Base-by-base conservation (phyloP, 495 filamentous ascomycete species). In the Hypoxylon intermedium region DNA sequence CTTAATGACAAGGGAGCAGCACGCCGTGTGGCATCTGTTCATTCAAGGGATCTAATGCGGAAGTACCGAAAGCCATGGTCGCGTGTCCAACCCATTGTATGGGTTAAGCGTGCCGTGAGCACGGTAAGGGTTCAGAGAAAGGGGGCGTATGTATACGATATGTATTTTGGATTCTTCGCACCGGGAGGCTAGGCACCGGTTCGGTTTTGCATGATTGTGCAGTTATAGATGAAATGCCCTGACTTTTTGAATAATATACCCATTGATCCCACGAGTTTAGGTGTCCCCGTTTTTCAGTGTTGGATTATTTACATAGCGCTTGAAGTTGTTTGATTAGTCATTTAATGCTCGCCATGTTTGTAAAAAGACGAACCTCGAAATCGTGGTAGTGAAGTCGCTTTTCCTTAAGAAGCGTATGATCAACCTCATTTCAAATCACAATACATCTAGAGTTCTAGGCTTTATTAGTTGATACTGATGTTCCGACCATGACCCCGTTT, bases 231-330 rank as follows among this genome's bases (percentile, higher is more conserved):
- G 63, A 65, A 24, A 45, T 65, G 50, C 16, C 61, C 54, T 54
- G 43, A 24, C 37, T 54, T 65, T 26, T 65, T 46, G 37, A 47
- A 40, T 69, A 69, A 68, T 68, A 69, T 69, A 69, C 54, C 63
- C 58, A 51, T 69, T 69, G 58, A 69, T 65, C 46, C 64, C 63
- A 48, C n/a, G n/a, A n/a, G n/a, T n/a, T n/a, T n/a, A n/a, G n/a
- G n/a, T n/a, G n/a, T n/a, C n/a, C n/a, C n/a, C n/a, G n/a, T n/a
- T n/a, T n/a, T n/a, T n/a, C n/a, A n/a, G n/a, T n/a, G n/a, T n/a
- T n/a, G n/a, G n/a, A n/a, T n/a, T n/a, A n/a, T n/a, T n/a, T n/a
- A n/a, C n/a, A n/a, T n/a, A n/a, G n/a, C n/a, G n/a, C n/a, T n/a
- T n/a, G n/a, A 7, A 26, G 24, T 26, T 26, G 24, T 7, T 26